Base-by-base conservation (phyloP, 176 grass and related monocot genomes). In the Ensete ventricosum region DNA sequence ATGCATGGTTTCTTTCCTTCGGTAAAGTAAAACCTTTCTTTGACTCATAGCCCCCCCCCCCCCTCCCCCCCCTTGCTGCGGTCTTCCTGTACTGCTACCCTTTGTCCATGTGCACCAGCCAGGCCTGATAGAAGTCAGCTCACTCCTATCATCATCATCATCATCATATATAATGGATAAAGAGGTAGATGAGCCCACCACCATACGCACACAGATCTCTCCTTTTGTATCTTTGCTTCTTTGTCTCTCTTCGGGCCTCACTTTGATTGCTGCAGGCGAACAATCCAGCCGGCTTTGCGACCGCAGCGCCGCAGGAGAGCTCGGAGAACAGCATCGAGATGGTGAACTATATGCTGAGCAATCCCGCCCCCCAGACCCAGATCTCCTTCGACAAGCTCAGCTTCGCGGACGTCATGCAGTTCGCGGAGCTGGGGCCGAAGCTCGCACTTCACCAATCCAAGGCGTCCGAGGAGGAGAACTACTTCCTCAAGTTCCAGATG, bases 321-420 rank as follows among this genome's bases (percentile, higher is more conserved):
- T 69, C 76, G 23, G 72, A 79, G 62, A 79, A 52, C 25, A 63
- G 81, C 53, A 78, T 77, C 16, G 90, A 84, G 86, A 89, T 99
- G 95, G 88, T 89, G 14, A 84, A 94, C 78, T 99, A 91, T 81
- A 93, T 99, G 88, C 82, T 98, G 50, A 89, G 88, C 23, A 90
- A 89, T 55, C 62, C 83, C 4, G 25, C 78, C 23, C 50, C 70
- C 3, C 87, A 92, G 53, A 77, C 70, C 8, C 87, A 92, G 76
- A 73, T 75, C 69, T 89, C 87, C 73, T 67, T 92, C 14, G 90
- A 92, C 82, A 89, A 87, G 82, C 87, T 92, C 77, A 89, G 87
- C 90, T 89, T 92, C 80, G 77, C 84, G 1, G 95, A 99, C 73
- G 95, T 91, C 19, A 77, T 99, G 60, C 95, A 94, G 73, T 99